A percentile compares a stretch with the other conserved stretches of the same genome.
These are phyloP conservation scores for Grifola frondosa DNA, from an alignment of 1,284 basidiomycete species.

Conservation along the genomic window DNA sequence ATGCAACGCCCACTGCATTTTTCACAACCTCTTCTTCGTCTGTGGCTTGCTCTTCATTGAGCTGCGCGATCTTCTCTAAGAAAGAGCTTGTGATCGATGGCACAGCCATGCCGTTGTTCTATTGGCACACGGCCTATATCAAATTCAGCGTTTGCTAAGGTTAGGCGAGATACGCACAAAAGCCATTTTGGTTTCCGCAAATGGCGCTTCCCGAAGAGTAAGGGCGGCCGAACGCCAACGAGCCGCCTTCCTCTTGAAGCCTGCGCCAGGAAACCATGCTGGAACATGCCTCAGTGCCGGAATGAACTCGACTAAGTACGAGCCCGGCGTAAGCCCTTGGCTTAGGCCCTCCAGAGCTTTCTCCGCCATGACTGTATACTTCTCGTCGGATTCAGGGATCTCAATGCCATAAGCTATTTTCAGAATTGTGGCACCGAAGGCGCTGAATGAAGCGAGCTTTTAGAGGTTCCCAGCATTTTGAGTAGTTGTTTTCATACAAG, in stretches of 20 bases:
- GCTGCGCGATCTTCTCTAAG: constrained; percentile 1
- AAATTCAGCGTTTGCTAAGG: not conserved
- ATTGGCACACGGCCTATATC: not conserved
- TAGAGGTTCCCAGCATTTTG: too few species aligned
- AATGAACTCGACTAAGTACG: constrained; percentile 10
- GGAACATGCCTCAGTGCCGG: constrained; percentile 8
- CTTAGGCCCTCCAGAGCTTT: constrained; percentile 2
- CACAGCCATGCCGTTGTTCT: constrained; percentile 7
- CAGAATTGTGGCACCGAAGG: constrained; percentile 8
- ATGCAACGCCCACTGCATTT: constrained; percentile 19
- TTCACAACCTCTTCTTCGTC: constrained; percentile 16
- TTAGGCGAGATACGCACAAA: constrained; percentile 16
- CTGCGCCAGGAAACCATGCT: constrained; percentile 12
- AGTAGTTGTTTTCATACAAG: too few species aligned
- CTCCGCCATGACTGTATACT: constrained; percentile 14
- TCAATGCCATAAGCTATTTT: constrained; percentile 9
- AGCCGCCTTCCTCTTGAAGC: constrained; percentile 8
- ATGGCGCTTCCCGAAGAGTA: constrained; percentile 5
- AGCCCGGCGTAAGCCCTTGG: constrained; percentile 8
- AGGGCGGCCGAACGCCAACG: constrained; percentile 1
- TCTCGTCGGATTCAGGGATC: constrained; percentile 2
- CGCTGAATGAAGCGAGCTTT: not conserved
- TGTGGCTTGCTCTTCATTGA: not conserved
- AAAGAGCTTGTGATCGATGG: constrained; percentile 13
- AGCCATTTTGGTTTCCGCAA: constrained; percentile 12